phyloP scores from a whole-genome alignment of 257 asterid genomes.

The Coffea canephora region DNA sequence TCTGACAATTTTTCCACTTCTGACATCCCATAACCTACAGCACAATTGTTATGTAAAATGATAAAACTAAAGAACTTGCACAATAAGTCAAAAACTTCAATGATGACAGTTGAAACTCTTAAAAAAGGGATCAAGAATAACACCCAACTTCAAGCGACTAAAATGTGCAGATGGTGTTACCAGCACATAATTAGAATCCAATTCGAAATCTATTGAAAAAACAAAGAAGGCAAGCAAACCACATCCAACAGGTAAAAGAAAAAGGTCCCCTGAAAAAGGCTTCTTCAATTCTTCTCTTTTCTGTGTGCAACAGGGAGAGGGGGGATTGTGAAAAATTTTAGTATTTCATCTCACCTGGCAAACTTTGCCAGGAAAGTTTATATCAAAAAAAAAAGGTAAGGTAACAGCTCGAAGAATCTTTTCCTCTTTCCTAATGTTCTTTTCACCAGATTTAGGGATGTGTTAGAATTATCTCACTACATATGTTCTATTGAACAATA shows the following conservation, averaged over 20 bases:
- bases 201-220: background rate
- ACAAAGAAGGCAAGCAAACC: background rate
- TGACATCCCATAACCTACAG: conserved; percentile 91
- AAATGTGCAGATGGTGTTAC: background rate
- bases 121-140: background rate
- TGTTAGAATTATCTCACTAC: background rate
- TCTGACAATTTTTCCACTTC: conserved; percentile 80
- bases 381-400: too few species aligned
- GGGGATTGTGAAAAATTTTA: too few species aligned
- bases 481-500: background rate
- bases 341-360: background rate
- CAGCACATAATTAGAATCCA: background rate
- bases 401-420: background rate
- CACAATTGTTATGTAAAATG: conserved; percentile 10
- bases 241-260: background rate
- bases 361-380: too few species aligned
- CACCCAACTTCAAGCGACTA: background rate
- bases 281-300: background rate
- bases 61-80: background rate
- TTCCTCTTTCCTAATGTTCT: background rate
- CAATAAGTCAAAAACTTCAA: background rate
- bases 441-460: too few species aligned
- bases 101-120: background rate
- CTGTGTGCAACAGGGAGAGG: too few species aligned
- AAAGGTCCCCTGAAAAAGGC: background rate